A percentile compares a stretch with the other conserved stretches of the same genome.
These are phyloP conservation scores for Metarhizium rileyi DNA, from an alignment of 2,329 filamentous ascomycete species.

Conservation along the genomic window DNA sequence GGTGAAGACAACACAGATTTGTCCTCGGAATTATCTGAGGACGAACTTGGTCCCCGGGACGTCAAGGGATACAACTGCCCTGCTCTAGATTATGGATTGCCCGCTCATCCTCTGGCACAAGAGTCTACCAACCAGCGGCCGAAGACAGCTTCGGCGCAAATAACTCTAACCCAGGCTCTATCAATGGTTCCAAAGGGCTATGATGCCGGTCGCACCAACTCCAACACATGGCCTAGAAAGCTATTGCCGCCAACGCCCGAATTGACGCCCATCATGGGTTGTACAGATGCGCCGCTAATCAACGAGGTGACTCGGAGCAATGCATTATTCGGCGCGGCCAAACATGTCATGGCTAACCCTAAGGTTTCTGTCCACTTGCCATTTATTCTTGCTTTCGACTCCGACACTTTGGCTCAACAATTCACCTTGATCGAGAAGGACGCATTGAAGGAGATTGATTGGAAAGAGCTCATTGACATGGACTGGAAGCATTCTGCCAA, in stretches of 20 bases:
- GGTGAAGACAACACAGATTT: constrained; percentile 46
- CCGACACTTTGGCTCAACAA: constrained; percentile 68
- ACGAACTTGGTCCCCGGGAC: constrained; percentile 35
- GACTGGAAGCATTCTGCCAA: constrained; percentile 64
- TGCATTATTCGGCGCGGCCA: constrained; percentile 27
- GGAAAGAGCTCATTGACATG: constrained; percentile 79
- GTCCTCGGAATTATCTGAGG: constrained; percentile 52
- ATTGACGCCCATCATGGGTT: constrained; percentile 33
- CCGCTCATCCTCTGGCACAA: constrained; percentile 21
- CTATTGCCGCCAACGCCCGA: constrained; percentile 34
- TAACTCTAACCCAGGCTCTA: constrained; percentile 39
- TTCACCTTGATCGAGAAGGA: constrained; percentile 83
- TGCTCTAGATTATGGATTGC: constrained; percentile 15
- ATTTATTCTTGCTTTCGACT: constrained; percentile 74
- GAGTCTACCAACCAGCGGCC: background rate
- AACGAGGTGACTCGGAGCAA: constrained; percentile 20
- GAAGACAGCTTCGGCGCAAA: constrained; percentile 33
- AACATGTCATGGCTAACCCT: constrained; percentile 18
- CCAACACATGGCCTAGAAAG: constrained; percentile 8
- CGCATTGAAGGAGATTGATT: constrained; percentile 76
- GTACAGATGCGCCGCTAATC: constrained; percentile 16
- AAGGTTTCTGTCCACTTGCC: constrained; percentile 56
- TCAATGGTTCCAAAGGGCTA: constrained; percentile 6
- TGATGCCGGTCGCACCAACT: background rate
- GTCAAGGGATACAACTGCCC: constrained; percentile 23